Evolutionary conservation across 108 stramenopile genomes (phyloP), one percentile per base, ranked within the genome.

Genomic region (Fragilaria crotonensis): DNA sequence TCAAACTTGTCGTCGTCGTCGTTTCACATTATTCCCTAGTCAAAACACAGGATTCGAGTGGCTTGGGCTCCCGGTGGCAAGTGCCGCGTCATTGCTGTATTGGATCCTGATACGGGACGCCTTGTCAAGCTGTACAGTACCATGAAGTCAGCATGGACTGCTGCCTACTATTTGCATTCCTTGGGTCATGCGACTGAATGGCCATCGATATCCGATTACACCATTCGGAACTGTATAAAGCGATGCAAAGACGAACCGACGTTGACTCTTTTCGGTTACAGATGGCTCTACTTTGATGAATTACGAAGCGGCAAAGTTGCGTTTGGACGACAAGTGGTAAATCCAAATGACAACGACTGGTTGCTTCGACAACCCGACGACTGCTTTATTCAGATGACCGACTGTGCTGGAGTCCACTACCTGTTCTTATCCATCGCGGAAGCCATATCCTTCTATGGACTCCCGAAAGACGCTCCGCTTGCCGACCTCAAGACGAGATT

Each of bases 121-220:
- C 58, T 93, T 45, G 73, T 93, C 4, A 87, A 89, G 70, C 68
- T 76, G 29, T 93, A 87, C 63, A 64, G 67, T 30, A 70, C 85
- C 1, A 56, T 66, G 36, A 71, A 64, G 11, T 54, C 70, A 54
- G 85, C 83, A 1, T 25, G 29, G 3, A 30, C 53, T 18, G 90
- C 85, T 5, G 72, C 54, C 7, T 7, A 64, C 33, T 67, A 62
- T 17, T 47, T 93, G 50, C 23, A 57, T 14, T 45, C 57, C 2
- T 50, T 71, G 25, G 82, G 87, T 0, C 78, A 92, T 70, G 66
- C 63, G 25, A 76, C 75, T 25, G 90, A 88, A 46, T 71, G 57
- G 63, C 36, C 65, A 54, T 9, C 28, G 64, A 36, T 59, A 22
- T 60, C 54, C 11, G 52, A 64, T 17, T 26, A n/a, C n/a, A 59